A percentile compares a stretch with the other conserved stretches of the same genome.
These are phyloP conservation scores for Leccinum angustisporum DNA, from an alignment of 1,284 basidiomycete genomes.

Conservation along the genomic window DNA sequence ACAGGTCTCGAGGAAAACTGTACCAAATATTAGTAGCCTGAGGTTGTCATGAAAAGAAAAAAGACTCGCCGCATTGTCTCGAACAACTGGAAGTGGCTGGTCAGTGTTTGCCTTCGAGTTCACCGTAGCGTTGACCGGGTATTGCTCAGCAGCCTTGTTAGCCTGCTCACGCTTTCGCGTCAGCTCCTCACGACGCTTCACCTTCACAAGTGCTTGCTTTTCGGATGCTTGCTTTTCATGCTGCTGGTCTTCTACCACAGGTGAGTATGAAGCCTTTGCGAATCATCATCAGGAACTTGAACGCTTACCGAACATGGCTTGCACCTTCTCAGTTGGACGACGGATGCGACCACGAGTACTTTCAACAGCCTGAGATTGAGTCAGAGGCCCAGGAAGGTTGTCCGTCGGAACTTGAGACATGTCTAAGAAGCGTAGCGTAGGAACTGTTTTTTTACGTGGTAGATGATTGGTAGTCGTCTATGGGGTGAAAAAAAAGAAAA, in stretches of 20 bases:
- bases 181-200: neutral
- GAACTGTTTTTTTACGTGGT: neutral
- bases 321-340: neutral
- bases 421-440: neutral
- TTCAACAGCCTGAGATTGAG: neutral
- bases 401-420: neutral
- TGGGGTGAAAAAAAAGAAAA: neutral
- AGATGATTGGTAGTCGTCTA: neutral
- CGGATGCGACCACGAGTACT: neutral
- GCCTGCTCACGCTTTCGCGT: neutral
- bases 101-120: neutral
- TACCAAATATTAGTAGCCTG: neutral
- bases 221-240: neutral
- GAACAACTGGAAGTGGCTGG: neutral
- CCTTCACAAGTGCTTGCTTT: neutral
- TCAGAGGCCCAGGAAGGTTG: neutral
- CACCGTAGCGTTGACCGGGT: neutral
- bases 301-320: neutral
- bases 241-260: neutral
- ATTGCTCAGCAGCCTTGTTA: neutral
- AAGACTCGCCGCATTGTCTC: neutral
- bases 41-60: neutral
- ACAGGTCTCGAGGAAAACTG: neutral
- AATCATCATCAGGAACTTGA: neutral
- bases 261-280: neutral